Percentiles rank a stretch among this genome's conserved stretches.
phyloP scores from a whole-genome alignment of 768 basidiomycete species.

The Grammothele lineata region DNA sequence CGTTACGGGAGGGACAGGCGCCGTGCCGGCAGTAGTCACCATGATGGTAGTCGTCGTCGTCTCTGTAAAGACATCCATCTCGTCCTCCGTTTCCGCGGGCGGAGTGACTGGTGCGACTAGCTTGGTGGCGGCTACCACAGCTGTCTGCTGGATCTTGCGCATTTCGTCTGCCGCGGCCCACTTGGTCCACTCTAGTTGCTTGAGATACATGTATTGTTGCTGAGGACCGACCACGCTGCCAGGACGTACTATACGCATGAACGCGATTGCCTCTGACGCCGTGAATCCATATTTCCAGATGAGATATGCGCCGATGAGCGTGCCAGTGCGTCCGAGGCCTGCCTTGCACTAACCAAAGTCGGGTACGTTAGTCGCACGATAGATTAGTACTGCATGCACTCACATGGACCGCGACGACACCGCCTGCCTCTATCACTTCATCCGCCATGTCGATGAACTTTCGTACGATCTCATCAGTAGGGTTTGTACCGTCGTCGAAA shows the following conservation, averaged over 20 bases:
- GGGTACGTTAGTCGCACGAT: slow-evolving; percentile 6
- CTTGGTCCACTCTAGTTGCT: slow-evolving; percentile 90
- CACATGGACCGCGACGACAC: slow-evolving; percentile 87
- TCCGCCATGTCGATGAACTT: slow-evolving; percentile 88
- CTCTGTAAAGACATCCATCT: slow-evolving; percentile 35
- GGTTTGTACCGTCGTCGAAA: slow-evolving; percentile 98
- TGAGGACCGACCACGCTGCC: slow-evolving; percentile 91
- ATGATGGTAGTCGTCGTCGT: slow-evolving; percentile 30
- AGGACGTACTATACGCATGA: slow-evolving; percentile 96
- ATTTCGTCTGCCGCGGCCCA: slow-evolving; percentile 89
- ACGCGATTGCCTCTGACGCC: slow-evolving; percentile 92
- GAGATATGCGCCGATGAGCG: slow-evolving; percentile 94
- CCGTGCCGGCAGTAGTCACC: slow-evolving; percentile 17
- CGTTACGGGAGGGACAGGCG: slow-evolving; percentile 66
- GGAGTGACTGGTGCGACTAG: slow-evolving; percentile 75
- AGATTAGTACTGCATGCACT: slow-evolving; percentile 26
- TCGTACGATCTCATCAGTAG: slow-evolving; percentile 90
- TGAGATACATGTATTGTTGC: slow-evolving; percentile 93
- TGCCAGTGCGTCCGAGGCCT: slow-evolving; percentile 93
- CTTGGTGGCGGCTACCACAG: slow-evolving; percentile 34
- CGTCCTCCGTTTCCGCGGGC: slow-evolving; percentile 72
- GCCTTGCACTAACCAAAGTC: slow-evolving; percentile 75
- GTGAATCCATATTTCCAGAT: slow-evolving; percentile 99
- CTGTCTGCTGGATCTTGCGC: slow-evolving; percentile 43
- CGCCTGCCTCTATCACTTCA: slow-evolving; percentile 67